Evolutionary conservation across 1,284 basidiomycete species (phyloP), one percentile per base, ranked within the genome.

Genomic region (Taiwanofungus camphoratus): DNA sequence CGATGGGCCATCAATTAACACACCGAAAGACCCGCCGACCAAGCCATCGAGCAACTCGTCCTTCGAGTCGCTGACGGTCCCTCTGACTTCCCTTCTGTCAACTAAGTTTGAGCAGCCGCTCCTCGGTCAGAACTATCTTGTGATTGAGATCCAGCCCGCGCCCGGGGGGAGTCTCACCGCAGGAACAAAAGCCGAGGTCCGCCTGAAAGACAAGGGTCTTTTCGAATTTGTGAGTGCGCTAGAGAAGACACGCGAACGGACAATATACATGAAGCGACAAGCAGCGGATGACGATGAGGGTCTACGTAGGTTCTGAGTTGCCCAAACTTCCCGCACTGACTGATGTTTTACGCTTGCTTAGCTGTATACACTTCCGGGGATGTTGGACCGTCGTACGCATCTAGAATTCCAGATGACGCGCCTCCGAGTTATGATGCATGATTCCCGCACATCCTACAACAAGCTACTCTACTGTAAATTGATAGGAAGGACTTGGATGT

Each of bases 61-160:
- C 22, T 64, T 76, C 52, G 65, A 73, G 33, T 72, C 74, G 8
- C 58, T 81, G 34, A 71, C 73, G 8, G 65, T 88, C 27, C 84
- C 82, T 11, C 68, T 86, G 12, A 71, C 69, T 27, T 69, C 78
- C 0, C 75, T 90, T 44, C 61, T 87, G 12, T 75, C 77, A 4
- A 82, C 82, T 18, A 74, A 71, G 50, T 88, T 85, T 58, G 77
- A 86, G 52, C 86, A 88, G 58, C 87, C 87, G 2, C 71, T 76
- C 13, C 80, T 87, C 45, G 75, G 73, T 36, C 62, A 75, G 8
- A 89, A 90, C 57, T 86, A 77, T 53, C 69, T 89, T 33, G 57
- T 65, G 0, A 68, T 90, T 51, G 75, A 80, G 36, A 66, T 89
- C 55, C 76, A 73, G 52, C 84, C 87, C 8, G 70, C 82, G 1